phyloP scores from a whole-genome alignment of 768 basidiomycete genomes.

The Hericium coralloides region DNA sequence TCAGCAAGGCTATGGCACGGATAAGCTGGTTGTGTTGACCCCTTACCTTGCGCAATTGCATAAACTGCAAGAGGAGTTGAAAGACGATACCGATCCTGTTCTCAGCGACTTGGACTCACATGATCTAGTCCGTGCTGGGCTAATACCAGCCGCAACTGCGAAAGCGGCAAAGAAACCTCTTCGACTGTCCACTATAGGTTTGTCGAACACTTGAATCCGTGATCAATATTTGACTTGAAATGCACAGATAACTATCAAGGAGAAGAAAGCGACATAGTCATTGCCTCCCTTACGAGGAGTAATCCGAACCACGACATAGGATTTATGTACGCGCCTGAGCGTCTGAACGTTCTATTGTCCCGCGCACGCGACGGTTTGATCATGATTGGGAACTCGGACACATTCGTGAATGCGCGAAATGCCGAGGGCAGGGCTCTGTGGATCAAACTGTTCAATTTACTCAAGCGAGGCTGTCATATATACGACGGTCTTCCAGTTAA shows the following conservation, averaged over 20 bases:
- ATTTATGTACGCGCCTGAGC: slow-evolving; percentile 63
- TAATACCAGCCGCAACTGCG: slow-evolving; percentile 32
- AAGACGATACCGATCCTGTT: slow-evolving; percentile 42
- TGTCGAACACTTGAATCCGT: slow-evolving; percentile 1
- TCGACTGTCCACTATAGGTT: slow-evolving; percentile 60
- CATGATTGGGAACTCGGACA: slow-evolving; percentile 54
- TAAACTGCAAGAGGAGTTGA: slow-evolving; percentile 37
- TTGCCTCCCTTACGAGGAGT: slow-evolving; percentile 53
- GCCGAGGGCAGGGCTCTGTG: slow-evolving; percentile 38
- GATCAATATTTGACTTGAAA: no score
- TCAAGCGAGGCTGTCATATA: slow-evolving; percentile 35
- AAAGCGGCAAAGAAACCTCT: slow-evolving; percentile 36
- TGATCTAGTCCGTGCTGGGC: slow-evolving; percentile 50
- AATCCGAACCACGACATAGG: slow-evolving; percentile 50
- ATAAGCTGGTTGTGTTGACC: slow-evolving; percentile 54
- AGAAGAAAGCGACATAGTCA: slow-evolving; percentile 63
- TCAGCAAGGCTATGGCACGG: slow-evolving; percentile 59
- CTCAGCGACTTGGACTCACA: slow-evolving; percentile 53
- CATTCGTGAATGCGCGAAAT: slow-evolving; percentile 44
- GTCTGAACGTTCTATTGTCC: slow-evolving; percentile 63
- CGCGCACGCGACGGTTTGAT: slow-evolving; percentile 58
- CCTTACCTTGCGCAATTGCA: slow-evolving; percentile 62
- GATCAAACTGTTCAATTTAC: slow-evolving; percentile 36
- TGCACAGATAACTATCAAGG: slow-evolving; percentile 65
- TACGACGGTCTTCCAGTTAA: slow-evolving; percentile 51